Conservation (phyloP, 257 asterid genomes). For the Gynochthodes officinalis region DNA sequence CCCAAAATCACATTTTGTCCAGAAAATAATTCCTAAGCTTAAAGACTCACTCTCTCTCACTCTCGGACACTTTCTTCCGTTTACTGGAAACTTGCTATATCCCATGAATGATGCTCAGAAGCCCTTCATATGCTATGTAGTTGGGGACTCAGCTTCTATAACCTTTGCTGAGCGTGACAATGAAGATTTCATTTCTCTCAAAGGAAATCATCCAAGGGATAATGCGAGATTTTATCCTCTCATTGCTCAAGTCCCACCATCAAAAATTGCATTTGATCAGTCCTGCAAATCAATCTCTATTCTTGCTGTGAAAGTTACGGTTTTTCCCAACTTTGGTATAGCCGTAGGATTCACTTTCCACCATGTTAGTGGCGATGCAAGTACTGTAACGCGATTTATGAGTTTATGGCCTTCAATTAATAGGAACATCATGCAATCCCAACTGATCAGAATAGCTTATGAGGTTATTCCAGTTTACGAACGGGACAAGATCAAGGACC, state of each 20-base stretch:
- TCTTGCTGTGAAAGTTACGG: conserved; percentile 43
- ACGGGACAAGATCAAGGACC: conserved; percentile 30
- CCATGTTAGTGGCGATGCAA: conserved; percentile 50
- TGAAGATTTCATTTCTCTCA: conserved; percentile 34
- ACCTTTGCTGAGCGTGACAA: conserved; percentile 32
- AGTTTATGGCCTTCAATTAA: conserved; percentile 47
- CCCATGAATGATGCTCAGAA: conserved; percentile 26
- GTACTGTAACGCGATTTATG: conserved; percentile 36
- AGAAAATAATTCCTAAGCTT: conserved; percentile 18
- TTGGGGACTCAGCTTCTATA: conserved; percentile 41
- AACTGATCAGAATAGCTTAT: conserved; percentile 27
- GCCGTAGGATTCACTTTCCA: conserved; percentile 41
- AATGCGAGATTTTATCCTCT: conserved; percentile 40
- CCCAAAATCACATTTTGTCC: conserved; percentile 18
- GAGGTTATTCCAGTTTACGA: conserved; percentile 30
- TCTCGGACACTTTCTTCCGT: conserved; percentile 22
- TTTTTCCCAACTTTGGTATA: conserved; percentile 40
- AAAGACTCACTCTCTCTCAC: conserved; percentile 21
- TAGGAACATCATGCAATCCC: too few relatives aligned
- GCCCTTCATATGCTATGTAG: conserved; percentile 32
- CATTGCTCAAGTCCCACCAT: conserved; percentile 42
- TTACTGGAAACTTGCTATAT: conserved; percentile 36
- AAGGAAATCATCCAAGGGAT: conserved; percentile 30
- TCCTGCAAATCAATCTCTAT: conserved; percentile 21
- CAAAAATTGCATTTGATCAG: conserved; percentile 4